Evolutionary conservation across 1,284 basidiomycete species (phyloP).

Genomic region (Sanguinoderma infundibulare): DNA sequence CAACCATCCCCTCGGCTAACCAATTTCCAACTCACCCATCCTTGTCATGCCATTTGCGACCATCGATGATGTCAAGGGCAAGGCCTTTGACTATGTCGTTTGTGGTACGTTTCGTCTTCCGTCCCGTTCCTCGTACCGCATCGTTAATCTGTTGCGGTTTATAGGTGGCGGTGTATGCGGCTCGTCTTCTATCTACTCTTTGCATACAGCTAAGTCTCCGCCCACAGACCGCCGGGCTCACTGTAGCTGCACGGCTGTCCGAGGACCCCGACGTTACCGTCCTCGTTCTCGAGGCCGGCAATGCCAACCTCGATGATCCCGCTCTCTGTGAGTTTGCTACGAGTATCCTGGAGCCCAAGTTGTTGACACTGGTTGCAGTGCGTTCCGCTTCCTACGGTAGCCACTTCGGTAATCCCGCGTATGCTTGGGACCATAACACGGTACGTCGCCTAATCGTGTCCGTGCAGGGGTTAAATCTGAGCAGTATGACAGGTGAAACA

Average conservation of each 20-base stretch:
- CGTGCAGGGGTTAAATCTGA: neutral
- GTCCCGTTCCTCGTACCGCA: neutral
- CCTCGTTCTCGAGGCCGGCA: slow-evolving; percentile 40
- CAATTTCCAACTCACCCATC: neutral
- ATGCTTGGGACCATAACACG: slow-evolving; percentile 35
- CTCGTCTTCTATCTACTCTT: neutral
- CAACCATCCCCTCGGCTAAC: neutral
- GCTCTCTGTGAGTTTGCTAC: slow-evolving; percentile 26
- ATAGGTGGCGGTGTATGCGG: slow-evolving; percentile 27
- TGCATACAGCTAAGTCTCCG: neutral
- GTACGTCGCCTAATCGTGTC: slow-evolving; percentile 15
- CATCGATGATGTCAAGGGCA: slow-evolving; percentile 28
- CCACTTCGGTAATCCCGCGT: slow-evolving; percentile 33
- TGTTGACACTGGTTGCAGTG: slow-evolving; percentile 20
- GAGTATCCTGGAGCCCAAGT: neutral
- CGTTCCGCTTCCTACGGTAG: slow-evolving; percentile 33
- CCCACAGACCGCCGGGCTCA: slow-evolving; percentile 45
- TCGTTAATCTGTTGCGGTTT: neutral
- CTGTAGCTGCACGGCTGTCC: slow-evolving; percentile 49
- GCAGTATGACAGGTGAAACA: slow-evolving; percentile 21
- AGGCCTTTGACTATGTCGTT: slow-evolving; percentile 37
- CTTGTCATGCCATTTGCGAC: slow-evolving; percentile 26
- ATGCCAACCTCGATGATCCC: slow-evolving; percentile 32
- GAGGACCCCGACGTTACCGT: slow-evolving; percentile 45
- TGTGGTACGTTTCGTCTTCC: slow-evolving; percentile 24